Conservation (phyloP, 1,284 basidiomycete species). For the Coniferiporia sulphurascens region DNA sequence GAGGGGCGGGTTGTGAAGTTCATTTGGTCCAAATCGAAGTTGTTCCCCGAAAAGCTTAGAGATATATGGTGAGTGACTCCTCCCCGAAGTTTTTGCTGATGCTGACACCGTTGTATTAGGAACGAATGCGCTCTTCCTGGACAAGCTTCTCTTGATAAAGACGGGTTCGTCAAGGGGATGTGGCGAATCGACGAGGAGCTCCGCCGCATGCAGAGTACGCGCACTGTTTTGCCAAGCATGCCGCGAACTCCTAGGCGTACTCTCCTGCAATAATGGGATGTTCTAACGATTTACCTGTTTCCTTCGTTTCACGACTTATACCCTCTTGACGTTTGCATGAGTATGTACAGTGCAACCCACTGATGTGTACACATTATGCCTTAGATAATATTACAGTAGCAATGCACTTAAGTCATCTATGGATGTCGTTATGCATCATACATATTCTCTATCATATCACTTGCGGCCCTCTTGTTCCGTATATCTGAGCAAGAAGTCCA, state of each 20-base stretch:
- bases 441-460: not conserved
- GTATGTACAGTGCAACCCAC: not conserved
- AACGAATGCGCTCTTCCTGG: constrained; percentile 56
- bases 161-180: constrained; percentile 71
- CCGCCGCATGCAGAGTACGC: constrained; percentile 42
- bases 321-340: not conserved
- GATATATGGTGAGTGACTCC: constrained; percentile 57
- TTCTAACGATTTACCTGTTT: not conserved
- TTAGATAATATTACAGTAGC: not conserved
- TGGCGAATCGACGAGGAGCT: constrained; percentile 83
- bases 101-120: constrained; percentile 36
- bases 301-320: not conserved
- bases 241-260: not conserved
- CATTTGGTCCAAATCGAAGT: constrained; percentile 60
- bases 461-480: constrained; percentile 49
- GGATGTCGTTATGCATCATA: not conserved
- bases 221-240: constrained; percentile 21
- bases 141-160: constrained; percentile 54
- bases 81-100: constrained; percentile 1
- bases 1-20: constrained; percentile 50
- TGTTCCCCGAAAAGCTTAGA: constrained; percentile 47
- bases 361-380: not conserved
- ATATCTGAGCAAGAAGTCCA: constrained; percentile 74
- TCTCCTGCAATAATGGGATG: not conserved
- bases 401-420: too few species aligned